A percentile compares a stretch with the other conserved stretches of the same genome.
phyloP scores from a whole-genome alignment of 2,329 filamentous ascomycete genomes.

The Zasmidium cellare region DNA sequence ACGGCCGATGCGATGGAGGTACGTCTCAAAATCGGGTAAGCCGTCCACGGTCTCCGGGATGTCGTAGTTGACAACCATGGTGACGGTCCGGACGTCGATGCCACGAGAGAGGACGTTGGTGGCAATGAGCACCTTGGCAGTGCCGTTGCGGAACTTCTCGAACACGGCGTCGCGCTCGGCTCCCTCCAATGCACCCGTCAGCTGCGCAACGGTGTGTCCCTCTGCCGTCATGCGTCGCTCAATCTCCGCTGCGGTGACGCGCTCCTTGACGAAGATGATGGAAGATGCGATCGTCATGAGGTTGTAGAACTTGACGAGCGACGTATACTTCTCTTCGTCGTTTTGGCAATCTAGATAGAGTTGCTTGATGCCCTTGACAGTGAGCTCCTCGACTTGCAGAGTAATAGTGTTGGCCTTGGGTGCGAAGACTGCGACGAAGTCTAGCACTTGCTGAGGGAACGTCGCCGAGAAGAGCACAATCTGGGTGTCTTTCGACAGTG shows the following conservation, averaged over 20 bases:
- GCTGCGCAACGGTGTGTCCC: constrained; percentile 85
- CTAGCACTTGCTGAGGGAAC: constrained; percentile 80
- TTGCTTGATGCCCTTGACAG: constrained; percentile 95
- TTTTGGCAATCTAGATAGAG: constrained; percentile 92
- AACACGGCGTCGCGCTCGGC: constrained; percentile 79
- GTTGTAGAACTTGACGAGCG: constrained; percentile 89
- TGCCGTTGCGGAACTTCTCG: constrained; percentile 79
- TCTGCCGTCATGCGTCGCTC: constrained; percentile 82
- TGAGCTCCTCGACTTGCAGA: constrained; percentile 85
- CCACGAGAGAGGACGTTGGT: constrained; percentile 96
- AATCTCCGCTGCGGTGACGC: constrained; percentile 81
- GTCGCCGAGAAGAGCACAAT: constrained; percentile 95
- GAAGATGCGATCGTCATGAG: constrained; percentile 96
- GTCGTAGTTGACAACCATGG: constrained; percentile 96
- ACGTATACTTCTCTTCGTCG: constrained; percentile 81
- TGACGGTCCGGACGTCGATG: constrained; percentile 89
- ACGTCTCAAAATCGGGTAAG: constrained; percentile 85
- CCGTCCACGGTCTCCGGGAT: constrained; percentile 60
- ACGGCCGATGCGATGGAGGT: constrained; percentile 95
- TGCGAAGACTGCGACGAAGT: constrained; percentile 81
- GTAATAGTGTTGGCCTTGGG: constrained; percentile 84
- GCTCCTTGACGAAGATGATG: constrained; percentile 97
- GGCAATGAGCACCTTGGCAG: constrained; percentile 94
- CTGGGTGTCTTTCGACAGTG: constrained; percentile 75
- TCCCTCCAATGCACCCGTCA: constrained; percentile 87